Evolutionary conservation across 192 early-diverging fungal genomes (phyloP).

Genomic region (Rhizophagus prolifer): DNA sequence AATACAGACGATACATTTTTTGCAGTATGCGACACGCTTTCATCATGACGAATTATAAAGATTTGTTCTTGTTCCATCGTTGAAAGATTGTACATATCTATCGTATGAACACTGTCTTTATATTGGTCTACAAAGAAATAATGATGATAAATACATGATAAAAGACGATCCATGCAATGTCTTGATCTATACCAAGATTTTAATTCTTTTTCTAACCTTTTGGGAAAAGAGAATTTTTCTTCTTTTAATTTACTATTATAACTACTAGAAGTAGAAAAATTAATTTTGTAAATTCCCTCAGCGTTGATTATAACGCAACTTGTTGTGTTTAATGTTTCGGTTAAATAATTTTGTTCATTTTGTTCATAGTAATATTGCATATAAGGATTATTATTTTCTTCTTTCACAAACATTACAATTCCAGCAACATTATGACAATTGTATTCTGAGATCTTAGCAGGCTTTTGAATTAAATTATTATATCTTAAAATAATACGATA

Average conservation of each 20-base stretch:
- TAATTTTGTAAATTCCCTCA: neutral
- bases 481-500: neutral
- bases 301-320: neutral
- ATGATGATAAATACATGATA: neutral
- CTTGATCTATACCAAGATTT: neutral
- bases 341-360: neutral
- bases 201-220: neutral
- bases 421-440: neutral
- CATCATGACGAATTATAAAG: neutral
- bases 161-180: neutral
- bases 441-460: neutral
- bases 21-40: neutral
- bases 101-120: neutral
- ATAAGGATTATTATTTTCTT: neutral
- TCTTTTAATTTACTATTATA: neutral
- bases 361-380: neutral
- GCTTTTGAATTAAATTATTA: neutral
- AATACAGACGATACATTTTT: neutral
- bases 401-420: neutral
- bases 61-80: neutral
- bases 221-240: neutral
- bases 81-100: neutral
- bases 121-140: slow-evolving; percentile 1
- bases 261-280: neutral
- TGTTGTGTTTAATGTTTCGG: neutral